Percentiles rank a stretch among this genome's conserved stretches.
Evolutionary conservation across 2,329 filamentous ascomycete species (phyloP).

Genomic region (Piedraia hortae): DNA sequence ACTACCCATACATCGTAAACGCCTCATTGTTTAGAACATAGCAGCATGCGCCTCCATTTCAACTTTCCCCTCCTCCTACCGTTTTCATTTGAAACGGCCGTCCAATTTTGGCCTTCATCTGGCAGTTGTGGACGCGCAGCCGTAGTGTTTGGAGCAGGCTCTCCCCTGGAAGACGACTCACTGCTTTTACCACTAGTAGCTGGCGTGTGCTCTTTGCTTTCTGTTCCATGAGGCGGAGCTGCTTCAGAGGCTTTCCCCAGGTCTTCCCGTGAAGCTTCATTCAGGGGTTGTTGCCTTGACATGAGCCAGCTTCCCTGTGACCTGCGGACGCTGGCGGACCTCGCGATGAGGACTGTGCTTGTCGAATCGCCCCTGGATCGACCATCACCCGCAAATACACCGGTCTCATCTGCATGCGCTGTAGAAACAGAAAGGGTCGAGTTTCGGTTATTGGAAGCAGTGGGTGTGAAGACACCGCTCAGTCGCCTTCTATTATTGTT

Average conservation of each 20-base stretch:
- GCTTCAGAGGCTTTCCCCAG: no score
- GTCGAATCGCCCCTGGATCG: constrained; percentile 9
- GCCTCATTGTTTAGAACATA: no score
- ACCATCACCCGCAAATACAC: constrained; percentile 4
- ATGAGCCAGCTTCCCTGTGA: constrained; percentile 8
- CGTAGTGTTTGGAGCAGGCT: no score
- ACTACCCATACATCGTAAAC: no score
- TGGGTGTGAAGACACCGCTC: constrained; percentile 6
- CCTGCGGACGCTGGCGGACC: constrained; percentile 8
- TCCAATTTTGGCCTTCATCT: no score
- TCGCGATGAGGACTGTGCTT: constrained; percentile 12
- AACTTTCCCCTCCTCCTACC: no score
- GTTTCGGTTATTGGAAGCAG: constrained; percentile 6
- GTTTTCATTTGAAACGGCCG: no score
- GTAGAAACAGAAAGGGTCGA: constrained; percentile 2
- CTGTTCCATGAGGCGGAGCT: no score
- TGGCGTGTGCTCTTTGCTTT: constrained; percentile 1
- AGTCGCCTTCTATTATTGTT: constrained; percentile 7
- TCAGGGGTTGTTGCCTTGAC: constrained; percentile 3
- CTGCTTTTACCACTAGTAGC: no score
- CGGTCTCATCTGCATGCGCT: constrained; percentile 3
- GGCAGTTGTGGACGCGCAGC: no score
- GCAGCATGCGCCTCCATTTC: no score
- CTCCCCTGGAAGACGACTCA: no score
- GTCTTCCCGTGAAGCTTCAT: constrained; percentile 2